Evolutionary conservation across 768 basidiomycete genomes (phyloP).

Genomic region (Leccinum aurantiacum): DNA sequence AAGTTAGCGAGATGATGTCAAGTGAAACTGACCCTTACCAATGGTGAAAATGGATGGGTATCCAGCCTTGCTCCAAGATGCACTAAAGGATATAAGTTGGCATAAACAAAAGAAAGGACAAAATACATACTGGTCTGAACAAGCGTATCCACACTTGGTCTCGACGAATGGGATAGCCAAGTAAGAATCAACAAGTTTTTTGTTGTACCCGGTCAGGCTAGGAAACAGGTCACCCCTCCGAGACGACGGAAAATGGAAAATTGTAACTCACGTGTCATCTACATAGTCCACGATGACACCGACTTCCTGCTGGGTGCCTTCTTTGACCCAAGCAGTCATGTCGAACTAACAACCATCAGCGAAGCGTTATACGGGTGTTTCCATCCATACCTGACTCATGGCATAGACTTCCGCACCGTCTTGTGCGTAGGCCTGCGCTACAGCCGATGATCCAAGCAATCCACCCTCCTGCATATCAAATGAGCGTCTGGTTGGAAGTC

Average conservation of each 20-base stretch:
- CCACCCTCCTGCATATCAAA: slow-evolving; percentile 59
- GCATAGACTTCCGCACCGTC: slow-evolving; percentile 22
- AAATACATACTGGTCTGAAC: slow-evolving; percentile 81
- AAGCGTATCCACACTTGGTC: slow-evolving; percentile 92
- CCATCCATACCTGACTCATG: slow-evolving; percentile 32
- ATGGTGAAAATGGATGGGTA: slow-evolving; percentile 85
- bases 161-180: slow-evolving; percentile 78
- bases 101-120: slow-evolving; percentile 19
- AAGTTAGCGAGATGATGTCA: neutral
- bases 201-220: slow-evolving; percentile 82
- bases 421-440: slow-evolving; percentile 71
- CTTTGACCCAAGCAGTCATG: slow-evolving; percentile 95
- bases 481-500: neutral
- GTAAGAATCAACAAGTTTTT: slow-evolving; percentile 69
- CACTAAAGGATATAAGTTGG: slow-evolving; percentile 37
- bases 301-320: slow-evolving; percentile 73
- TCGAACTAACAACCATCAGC: slow-evolving; percentile 62
- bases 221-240: slow-evolving; percentile 9
- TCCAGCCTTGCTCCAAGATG: slow-evolving; percentile 84
- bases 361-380: slow-evolving; percentile 1
- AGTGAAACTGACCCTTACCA: slow-evolving; percentile 29
- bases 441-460: slow-evolving; percentile 85
- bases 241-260: slow-evolving; percentile 23
- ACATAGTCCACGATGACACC: slow-evolving; percentile 85
- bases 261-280: slow-evolving; percentile 51